Base-by-base conservation (phyloP, 306 rosid species). In the Cucurbita argyrosperma region DNA sequence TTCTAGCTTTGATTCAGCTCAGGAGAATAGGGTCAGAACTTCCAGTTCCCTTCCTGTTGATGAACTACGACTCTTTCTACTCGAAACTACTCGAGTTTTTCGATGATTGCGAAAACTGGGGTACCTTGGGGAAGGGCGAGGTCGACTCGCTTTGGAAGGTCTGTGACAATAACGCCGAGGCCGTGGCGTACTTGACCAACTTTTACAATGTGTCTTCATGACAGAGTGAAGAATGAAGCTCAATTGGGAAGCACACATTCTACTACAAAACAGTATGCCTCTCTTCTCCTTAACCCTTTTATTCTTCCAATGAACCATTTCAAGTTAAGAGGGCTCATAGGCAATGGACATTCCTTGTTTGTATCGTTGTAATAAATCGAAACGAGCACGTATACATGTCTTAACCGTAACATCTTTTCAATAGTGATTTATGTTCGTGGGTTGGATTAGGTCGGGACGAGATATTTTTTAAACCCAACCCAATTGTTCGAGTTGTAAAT, bases 61-160 rank as follows among this genome's bases (percentile, higher is more conserved):
- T 90, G 98, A 93, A 93, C 81, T 93, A 93, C 15, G 92, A 90
- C 53, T 87, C 96, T 1, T 89, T 78, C 79, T 93, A 90, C 68
- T 89, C 87, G 7, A 93, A 89, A 80, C 79, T 93, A 30, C 91
- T 93, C 1, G 85, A 88, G 50, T 90, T 93, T 78, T 84, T 93
- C 8, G 66, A 79, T 35, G 86, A 79, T 58, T 93, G 97, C 71
- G 89, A 86, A 83, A 79, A 53, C 26, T 85, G 87, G 91, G 98
- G 98, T 57, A 89, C 96, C 49, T 82, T 90, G 62, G 80, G 86
- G 69, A 77, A 87, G 55, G 97, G 96, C 71, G 98, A 93, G 85
- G 86, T 90, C 59, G 71, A 85, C 47, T 88, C 97, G 6, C 72
- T 93, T 26, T 93, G 94, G 98, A 89, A 86, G 85, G 87, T 93